Base-by-base conservation (phyloP, 2,329 filamentous ascomycete genomes). In the Grosmannia clavigera region DNA sequence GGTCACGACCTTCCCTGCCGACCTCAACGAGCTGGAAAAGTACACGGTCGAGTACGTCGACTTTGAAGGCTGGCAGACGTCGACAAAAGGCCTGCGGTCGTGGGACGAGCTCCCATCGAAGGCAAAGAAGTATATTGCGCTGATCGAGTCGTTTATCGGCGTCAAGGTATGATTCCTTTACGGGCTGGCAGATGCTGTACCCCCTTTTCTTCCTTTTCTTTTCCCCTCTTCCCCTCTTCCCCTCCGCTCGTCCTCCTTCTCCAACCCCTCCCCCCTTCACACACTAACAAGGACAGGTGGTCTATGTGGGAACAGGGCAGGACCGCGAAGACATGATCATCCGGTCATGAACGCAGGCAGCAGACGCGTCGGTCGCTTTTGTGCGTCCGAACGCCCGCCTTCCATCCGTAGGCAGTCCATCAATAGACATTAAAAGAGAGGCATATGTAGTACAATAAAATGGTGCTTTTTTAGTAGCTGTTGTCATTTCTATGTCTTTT, bases 11-110 rank as follows among this genome's bases (percentile, higher is more conserved):
- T 90, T 87, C 78, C 87, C 80, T 5, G 83, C 85, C 9, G 81
- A 87, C 67, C 76, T 83, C 19, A 56, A 52, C 57, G 61, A 60
- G 43, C 75, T 90, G 19, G 79, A 80, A 33, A 74, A 76, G 58
- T 78, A 82, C 59, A 80, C 86, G 67, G 82, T 88, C 22, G 77
- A 82, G 46, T 90, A 90, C 72, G 77, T 83, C 66, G 86, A 84
- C 58, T 71, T 91, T 61, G 78, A 81, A 22, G 87, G 87, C 55
- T 91, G 87, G 87, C 78, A 87, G 68, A 77, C 76, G 68, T 75
- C 80, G 43, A 90, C 83, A 0, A 83, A 82, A 7, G 77, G 79
- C 55, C 75, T 77, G 58, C 83, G 78, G 70, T 78, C 73, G 62
- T 90, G 77, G 68, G 77, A 81, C 52, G 82, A 85, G 38, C 74